A percentile compares a stretch with the other conserved stretches of the same genome.
phyloP scores from a whole-genome alignment of 2,329 filamentous ascomycete species.

The Verruconis gallopava region DNA sequence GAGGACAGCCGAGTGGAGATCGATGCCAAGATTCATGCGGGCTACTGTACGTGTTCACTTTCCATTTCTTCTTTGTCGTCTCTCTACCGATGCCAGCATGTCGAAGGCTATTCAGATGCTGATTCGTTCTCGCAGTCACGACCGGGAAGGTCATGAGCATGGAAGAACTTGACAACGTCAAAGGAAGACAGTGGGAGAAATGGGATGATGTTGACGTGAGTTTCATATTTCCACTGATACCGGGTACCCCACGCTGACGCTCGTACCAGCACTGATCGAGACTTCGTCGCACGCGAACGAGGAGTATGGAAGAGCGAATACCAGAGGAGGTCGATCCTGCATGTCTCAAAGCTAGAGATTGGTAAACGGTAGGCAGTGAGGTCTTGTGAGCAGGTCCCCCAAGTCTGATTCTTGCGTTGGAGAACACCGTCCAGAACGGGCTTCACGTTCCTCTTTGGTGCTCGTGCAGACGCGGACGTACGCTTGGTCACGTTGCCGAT shows the following conservation, averaged over 20 bases:
- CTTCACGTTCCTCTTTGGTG: too few relatives aligned
- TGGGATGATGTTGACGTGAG: slow-evolving; percentile 62
- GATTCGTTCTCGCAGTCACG: slow-evolving; percentile 42
- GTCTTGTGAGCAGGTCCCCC: neutral
- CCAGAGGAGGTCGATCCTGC: neutral
- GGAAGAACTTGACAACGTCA: slow-evolving; percentile 72
- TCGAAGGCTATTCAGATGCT: slow-evolving; percentile 5
- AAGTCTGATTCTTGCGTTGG: too few relatives aligned
- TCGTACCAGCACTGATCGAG: slow-evolving; percentile 5
- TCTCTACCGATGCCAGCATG: too few relatives aligned
- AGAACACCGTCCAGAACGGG: too few relatives aligned
- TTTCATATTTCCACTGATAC: slow-evolving; percentile 10
- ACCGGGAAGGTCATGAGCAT: slow-evolving; percentile 80
- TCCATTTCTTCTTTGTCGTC: slow-evolving; percentile 1
- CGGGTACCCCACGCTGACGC: slow-evolving; percentile 5
- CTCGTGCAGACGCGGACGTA: too few relatives aligned
- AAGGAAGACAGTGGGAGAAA: slow-evolving; percentile 84
- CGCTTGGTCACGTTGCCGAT: too few relatives aligned
- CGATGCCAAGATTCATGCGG: slow-evolving; percentile 94
- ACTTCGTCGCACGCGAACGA: neutral
- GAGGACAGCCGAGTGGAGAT: slow-evolving; percentile 96
- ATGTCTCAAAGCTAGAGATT: neutral
- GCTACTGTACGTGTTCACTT: slow-evolving; percentile 48
- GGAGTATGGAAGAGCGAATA: neutral
- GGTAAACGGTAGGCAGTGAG: neutral